These are phyloP conservation scores for Emericellopsis atlantica DNA, from an alignment of 2,329 filamentous ascomycete species.

Conservation along the genomic window DNA sequence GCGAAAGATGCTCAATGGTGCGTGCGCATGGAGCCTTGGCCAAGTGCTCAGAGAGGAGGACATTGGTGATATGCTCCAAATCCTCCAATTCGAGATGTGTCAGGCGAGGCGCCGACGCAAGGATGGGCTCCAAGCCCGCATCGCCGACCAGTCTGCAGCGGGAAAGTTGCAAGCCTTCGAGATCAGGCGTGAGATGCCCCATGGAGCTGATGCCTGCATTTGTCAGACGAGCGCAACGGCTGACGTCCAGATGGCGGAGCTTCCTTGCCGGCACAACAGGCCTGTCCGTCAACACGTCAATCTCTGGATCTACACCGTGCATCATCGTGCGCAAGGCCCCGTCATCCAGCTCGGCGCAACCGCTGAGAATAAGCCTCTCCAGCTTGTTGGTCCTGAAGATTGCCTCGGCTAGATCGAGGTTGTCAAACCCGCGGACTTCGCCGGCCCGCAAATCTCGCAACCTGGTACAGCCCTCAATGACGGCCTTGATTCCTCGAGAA, in stretches of 20 bases:
- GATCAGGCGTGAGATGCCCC: constrained; percentile 60
- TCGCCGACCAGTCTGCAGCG: constrained; percentile 68
- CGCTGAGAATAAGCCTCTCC: constrained; percentile 69
- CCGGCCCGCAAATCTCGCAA: constrained; percentile 72
- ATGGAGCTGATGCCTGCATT: constrained; percentile 59
- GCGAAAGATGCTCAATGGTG: constrained; percentile 64
- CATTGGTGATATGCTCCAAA: constrained; percentile 63
- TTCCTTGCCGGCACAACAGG: constrained; percentile 66
- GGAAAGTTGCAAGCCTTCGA: constrained; percentile 75
- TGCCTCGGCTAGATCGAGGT: constrained; percentile 55
- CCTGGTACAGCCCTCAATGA: constrained; percentile 60
- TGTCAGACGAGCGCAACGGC: constrained; percentile 63
- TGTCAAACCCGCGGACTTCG: constrained; percentile 70
- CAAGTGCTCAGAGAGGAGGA: constrained; percentile 56
- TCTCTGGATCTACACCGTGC: constrained; percentile 61
- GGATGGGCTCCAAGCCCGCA: constrained; percentile 54
- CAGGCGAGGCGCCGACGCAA: constrained; percentile 64
- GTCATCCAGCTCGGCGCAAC: constrained; percentile 69
- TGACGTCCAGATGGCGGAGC: constrained; percentile 75
- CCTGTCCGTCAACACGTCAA: constrained; percentile 67
- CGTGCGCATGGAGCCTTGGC: constrained; percentile 64
- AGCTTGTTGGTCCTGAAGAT: constrained; percentile 74
- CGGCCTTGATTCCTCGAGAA: constrained; percentile 57
- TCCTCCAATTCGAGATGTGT: constrained; percentile 88
- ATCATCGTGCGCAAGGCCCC: constrained; percentile 61